Evolutionary conservation across 2,329 filamentous ascomycete species (phyloP), one percentile per base, ranked within the genome.

Genomic region (Thermothelomyces thermophilus): DNA sequence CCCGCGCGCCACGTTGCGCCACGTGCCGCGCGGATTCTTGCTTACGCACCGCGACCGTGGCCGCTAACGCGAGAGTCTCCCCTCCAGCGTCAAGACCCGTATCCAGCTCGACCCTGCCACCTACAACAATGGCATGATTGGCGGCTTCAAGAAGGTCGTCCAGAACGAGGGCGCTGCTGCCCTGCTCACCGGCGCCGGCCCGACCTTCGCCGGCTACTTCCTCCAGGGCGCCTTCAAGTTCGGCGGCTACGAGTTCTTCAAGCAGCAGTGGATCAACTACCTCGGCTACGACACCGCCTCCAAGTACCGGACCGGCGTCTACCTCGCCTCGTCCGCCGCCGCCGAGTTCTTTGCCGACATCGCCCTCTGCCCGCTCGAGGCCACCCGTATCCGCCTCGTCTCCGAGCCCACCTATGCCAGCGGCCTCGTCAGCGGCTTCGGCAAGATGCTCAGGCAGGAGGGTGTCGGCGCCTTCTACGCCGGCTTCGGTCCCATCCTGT

Each of bases 191-290:
- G 86, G 86, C 70, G 76, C 84, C 69, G 86, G 86, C 62, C 86
- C 86, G 59, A 90, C 86, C 64, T 79, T 80, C 62, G 84, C 85
- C 59, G 86, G 86, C 68, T 90, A 90, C 75, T 90, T 89, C 80
- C 79, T 90, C 63, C 86, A 90, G 73, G 86, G 86, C 66, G 84
- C 85, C 63, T 84, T 90, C 81, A 90, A 90, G 75, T 90, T 90
- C 70, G 86, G 86, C 69, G 86, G 86, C 66, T 90, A 90, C 71
- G 86, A 90, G 74, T 82, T 90, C 73, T 90, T 90, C 83, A 90
- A 90, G 82, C 80, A 88, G 75, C 84, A 88, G 71, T 77, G 75
- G 64, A 89, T 90, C 73, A 83, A 85, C 75, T 57, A 75, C 56
- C 70, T 90, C 62, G 86, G 86, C 64, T 81, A 82, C 64, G 83